Percentiles rank a stretch among this genome's conserved stretches.
Conservation (phyloP, 768 basidiomycete genomes). For the Lentinula raphanica region DNA sequence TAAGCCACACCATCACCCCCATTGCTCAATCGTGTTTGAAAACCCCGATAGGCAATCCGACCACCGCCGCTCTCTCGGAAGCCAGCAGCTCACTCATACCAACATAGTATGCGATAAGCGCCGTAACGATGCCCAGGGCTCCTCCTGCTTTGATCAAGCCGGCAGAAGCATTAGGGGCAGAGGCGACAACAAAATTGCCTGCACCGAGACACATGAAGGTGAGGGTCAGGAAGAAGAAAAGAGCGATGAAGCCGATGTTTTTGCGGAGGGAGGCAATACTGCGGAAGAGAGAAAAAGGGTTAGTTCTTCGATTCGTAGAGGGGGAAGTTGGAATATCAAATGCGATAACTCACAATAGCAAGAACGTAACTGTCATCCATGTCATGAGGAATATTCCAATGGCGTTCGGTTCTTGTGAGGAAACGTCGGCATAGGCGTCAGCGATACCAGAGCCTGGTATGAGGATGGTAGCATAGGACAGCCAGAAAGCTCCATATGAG, state of each 20-base stretch:
- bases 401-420: conserved; percentile 36
- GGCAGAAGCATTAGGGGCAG: neutral
- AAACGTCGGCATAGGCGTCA: conserved; percentile 24
- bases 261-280: conserved; percentile 21
- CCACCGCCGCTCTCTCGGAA: conserved; percentile 22
- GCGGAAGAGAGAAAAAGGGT: neutral
- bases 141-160: conserved; percentile 12
- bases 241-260: conserved; percentile 17
- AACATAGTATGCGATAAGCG: conserved; percentile 27
- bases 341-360: conserved; percentile 49
- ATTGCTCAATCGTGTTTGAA: conserved; percentile 8
- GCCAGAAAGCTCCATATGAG: conserved; percentile 85
- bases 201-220: conserved; percentile 14
- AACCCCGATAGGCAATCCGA: conserved; percentile 23
- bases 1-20: too few species aligned
- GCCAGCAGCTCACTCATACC: conserved; percentile 25
- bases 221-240: conserved; percentile 15
- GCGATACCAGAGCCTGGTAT: conserved; percentile 59
- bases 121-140: conserved; percentile 26
- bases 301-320: neutral
- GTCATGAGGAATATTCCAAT: conserved; percentile 70
- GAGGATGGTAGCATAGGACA: conserved; percentile 72
- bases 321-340: neutral
- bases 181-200: conserved; percentile 5
- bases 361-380: conserved; percentile 70